Percentiles rank a stretch among this genome's conserved stretches.
phyloP scores from a whole-genome alignment of 257 asterid species.

The Solanum lycopersicoides region DNA sequence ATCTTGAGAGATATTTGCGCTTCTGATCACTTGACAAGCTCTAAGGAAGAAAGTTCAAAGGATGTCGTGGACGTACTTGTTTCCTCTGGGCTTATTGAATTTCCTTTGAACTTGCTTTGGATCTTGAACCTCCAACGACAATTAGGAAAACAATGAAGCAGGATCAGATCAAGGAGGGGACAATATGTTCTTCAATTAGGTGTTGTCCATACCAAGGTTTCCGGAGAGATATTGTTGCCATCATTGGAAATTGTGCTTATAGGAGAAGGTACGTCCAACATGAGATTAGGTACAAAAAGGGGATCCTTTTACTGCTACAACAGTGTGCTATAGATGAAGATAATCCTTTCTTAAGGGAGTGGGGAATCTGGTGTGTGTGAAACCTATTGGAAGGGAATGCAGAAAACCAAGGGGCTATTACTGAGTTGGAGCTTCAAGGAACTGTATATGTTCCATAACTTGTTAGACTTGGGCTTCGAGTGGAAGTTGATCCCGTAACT shows the following conservation, averaged over 20 bases:
- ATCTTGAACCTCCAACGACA: conserved; percentile 63
- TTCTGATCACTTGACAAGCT: conserved; percentile 12
- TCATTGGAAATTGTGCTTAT: conserved; percentile 68
- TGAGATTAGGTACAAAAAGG: conserved; percentile 51
- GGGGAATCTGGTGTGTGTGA: conserved; percentile 78
- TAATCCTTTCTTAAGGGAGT: conserved; percentile 83
- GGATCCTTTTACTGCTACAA: conserved; percentile 57
- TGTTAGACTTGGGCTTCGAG: conserved; percentile 52
- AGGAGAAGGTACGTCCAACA: conserved; percentile 52
- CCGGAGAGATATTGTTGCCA: conserved; percentile 62
- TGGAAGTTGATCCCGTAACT: conserved; percentile 68
- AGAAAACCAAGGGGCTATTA: conserved; percentile 49
- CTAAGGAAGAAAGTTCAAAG: conserved; percentile 8
- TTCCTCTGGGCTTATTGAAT: conserved; percentile 46
- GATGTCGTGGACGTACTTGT: conserved; percentile 35
- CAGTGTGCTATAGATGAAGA: conserved; percentile 76
- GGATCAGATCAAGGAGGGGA: conserved; percentile 7
- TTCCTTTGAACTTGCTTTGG: conserved; percentile 41
- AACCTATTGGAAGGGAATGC: conserved; percentile 66
- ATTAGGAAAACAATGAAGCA: conserved; percentile 38
- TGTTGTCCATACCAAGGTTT: conserved; percentile 75
- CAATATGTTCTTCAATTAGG: conserved; percentile 10
- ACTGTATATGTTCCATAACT: conserved; percentile 65
- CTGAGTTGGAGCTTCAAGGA: conserved; percentile 54
- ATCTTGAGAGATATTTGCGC: conserved; percentile 71